A percentile compares a stretch with the other conserved stretches of the same genome.
Conservation (phyloP, 1,284 basidiomycete species). For the Rhizoctonia solani region DNA sequence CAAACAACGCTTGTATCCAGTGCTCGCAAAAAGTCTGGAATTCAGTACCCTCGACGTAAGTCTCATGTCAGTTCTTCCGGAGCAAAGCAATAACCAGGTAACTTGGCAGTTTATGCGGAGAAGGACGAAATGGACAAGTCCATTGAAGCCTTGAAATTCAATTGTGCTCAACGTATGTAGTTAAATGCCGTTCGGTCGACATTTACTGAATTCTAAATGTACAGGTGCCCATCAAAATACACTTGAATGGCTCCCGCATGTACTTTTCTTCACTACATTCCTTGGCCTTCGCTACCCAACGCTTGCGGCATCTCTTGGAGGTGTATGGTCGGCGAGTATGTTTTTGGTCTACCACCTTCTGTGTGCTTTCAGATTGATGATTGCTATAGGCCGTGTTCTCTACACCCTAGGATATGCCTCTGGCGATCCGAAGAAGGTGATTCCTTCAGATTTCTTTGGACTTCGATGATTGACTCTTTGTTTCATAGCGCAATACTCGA, state of each 20-base stretch:
- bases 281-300: slow-evolving; percentile 18
- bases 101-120: slow-evolving; percentile 36
- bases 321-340: slow-evolving; percentile 1
- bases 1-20: slow-evolving; percentile 5
- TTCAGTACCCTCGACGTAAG: slow-evolving; percentile 36
- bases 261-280: slow-evolving; percentile 10
- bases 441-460: neutral
- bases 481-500: slow-evolving; percentile 18
- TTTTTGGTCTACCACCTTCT: neutral
- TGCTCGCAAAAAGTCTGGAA: slow-evolving; percentile 30
- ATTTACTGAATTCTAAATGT: neutral
- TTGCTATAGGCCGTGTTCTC: slow-evolving; percentile 17
- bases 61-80: neutral
- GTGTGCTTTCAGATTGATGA: too few relatives aligned
- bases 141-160: slow-evolving; percentile 34
- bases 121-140: slow-evolving; percentile 33
- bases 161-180: slow-evolving; percentile 36
- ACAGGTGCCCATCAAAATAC: slow-evolving; percentile 28
- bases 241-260: slow-evolving; percentile 10
- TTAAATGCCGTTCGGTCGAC: neutral
- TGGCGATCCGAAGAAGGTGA: slow-evolving; percentile 23
- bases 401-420: slow-evolving; percentile 25
- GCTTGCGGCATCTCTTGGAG: slow-evolving; percentile 24
- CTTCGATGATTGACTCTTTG: neutral
- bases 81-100: neutral